A percentile compares a stretch with the other conserved stretches of the same genome.
Conservation (phyloP, 1,139 yeast genomes). For the Candida frijolesensis region DNA sequence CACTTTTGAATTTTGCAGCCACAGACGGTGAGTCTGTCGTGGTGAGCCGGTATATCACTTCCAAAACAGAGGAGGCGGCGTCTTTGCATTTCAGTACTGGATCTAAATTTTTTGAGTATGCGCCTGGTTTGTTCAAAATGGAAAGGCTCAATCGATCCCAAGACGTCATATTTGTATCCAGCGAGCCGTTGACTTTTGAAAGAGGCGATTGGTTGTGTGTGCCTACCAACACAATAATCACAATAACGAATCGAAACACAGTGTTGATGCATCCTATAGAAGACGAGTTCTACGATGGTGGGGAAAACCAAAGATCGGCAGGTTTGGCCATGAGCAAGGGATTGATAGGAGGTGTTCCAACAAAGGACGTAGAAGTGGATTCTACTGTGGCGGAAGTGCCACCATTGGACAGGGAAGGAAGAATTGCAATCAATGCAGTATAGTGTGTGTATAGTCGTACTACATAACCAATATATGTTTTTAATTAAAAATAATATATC, state of each 20-base stretch:
- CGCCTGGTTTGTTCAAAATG: conserved; percentile 90
- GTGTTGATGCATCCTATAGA: conserved; percentile 87
- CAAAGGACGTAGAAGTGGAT: conserved; percentile 5
- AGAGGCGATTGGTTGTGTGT: conserved; percentile 97
- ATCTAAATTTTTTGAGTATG: conserved; percentile 83
- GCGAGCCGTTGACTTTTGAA: conserved; percentile 95
- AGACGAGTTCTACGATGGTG: conserved; percentile 84
- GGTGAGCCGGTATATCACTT: conserved; percentile 84
- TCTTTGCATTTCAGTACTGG: conserved; percentile 94
- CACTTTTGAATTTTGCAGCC: conserved; percentile 87
- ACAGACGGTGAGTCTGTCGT: conserved; percentile 93
- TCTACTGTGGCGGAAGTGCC: conserved; percentile 55
- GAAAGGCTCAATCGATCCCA: conserved; percentile 91
- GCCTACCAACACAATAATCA: conserved; percentile 87
- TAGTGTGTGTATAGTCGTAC: neutral
- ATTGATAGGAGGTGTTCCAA: conserved; percentile 59
- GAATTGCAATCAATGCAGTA: conserved; percentile 26
- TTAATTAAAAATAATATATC: conserved; percentile 5
- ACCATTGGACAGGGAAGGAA: conserved; percentile 85
- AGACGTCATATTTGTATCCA: conserved; percentile 93
- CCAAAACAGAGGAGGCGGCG: conserved; percentile 92
- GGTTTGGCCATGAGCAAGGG: conserved; percentile 90
- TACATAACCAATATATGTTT: neutral
- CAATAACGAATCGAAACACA: conserved; percentile 76
- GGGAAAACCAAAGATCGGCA: conserved; percentile 67